A percentile compares a stretch with the other conserved stretches of the same genome.
phyloP scores from a whole-genome alignment of 2,329 filamentous ascomycete genomes.

The Pseudopyrenochaeta lycopersici region DNA sequence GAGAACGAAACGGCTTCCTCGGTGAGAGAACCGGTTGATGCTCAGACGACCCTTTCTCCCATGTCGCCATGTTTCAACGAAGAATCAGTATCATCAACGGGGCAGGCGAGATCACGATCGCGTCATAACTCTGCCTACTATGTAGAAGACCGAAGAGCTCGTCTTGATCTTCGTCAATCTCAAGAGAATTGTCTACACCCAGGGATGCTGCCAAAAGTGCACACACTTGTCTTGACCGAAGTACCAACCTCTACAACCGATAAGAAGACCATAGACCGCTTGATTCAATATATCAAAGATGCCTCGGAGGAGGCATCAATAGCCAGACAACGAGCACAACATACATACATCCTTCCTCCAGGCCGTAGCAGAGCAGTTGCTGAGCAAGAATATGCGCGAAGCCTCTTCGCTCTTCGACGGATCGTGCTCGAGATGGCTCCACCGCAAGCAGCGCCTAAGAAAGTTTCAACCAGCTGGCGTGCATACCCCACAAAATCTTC shows the following conservation, averaged over 20 bases:
- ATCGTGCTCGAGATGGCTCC: slow-evolving; percentile 62
- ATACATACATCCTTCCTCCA: slow-evolving; percentile 68
- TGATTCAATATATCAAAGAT: slow-evolving; percentile 64
- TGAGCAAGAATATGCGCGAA: slow-evolving; percentile 59
- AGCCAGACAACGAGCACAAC: slow-evolving; percentile 61
- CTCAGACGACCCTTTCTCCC: slow-evolving; percentile 22
- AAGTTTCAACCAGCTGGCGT: slow-evolving; percentile 56
- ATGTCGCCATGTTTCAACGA: slow-evolving; percentile 7
- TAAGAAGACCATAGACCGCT: slow-evolving; percentile 43
- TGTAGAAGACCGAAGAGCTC: slow-evolving; percentile 40
- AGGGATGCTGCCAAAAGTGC: slow-evolving; percentile 62
- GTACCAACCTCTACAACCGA: slow-evolving; percentile 61
- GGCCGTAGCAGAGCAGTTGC: slow-evolving; percentile 60
- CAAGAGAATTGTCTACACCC: slow-evolving; percentile 58
- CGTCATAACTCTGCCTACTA: slow-evolving; percentile 34
- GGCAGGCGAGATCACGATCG: slow-evolving; percentile 10
- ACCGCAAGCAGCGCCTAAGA: slow-evolving; percentile 34
- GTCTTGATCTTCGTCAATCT: slow-evolving; percentile 44
- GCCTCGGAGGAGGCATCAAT: slow-evolving; percentile 65
- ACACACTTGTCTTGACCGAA: slow-evolving; percentile 65
- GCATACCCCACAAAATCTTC: slow-evolving; percentile 61
- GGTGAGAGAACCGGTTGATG: neutral
- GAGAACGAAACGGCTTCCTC: slow-evolving; percentile 9
- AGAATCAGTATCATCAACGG: neutral
- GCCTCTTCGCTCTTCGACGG: slow-evolving; percentile 64